These are phyloP conservation scores for Hydnomerulius pinastri DNA, from an alignment of 768 basidiomycete genomes.

Conservation along the genomic window DNA sequence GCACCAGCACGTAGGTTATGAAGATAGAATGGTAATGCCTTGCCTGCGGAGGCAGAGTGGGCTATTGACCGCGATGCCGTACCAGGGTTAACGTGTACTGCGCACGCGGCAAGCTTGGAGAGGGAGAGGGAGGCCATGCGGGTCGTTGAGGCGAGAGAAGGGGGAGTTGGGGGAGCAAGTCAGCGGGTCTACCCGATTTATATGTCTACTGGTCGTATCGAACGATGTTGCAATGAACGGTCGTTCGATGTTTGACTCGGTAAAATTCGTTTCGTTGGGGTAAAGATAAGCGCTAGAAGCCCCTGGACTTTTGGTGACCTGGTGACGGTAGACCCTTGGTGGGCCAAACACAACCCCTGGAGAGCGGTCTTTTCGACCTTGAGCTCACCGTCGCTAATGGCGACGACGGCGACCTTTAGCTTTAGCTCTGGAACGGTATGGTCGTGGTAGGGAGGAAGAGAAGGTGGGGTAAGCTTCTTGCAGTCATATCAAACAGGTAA, in stretches of 20 bases:
- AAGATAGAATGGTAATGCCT: slow-evolving; percentile 55
- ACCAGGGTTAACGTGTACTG: slow-evolving; percentile 10
- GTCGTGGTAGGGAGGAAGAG: neutral
- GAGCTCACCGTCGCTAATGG: neutral
- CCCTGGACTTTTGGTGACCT: neutral
- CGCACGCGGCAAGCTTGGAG: slow-evolving; percentile 12
- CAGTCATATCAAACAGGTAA: neutral
- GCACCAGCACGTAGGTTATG: slow-evolving; percentile 40
- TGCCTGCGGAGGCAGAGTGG: slow-evolving; percentile 34
- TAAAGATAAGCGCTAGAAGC: slow-evolving; percentile 1
- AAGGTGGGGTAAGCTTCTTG: neutral
- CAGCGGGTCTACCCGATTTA: slow-evolving; percentile 7
- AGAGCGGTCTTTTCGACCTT: neutral
- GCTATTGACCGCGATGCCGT: slow-evolving; percentile 26
- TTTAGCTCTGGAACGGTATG: neutral
- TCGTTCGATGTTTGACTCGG: slow-evolving; percentile 5
- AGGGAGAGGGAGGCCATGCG: slow-evolving; percentile 20
- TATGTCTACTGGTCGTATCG: slow-evolving; percentile 19
- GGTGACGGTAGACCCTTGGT: neutral
- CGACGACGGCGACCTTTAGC: neutral
- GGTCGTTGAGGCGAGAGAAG: neutral
- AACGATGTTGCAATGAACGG: slow-evolving; percentile 13
- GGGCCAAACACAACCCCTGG: neutral
- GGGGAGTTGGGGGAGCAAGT: neutral
- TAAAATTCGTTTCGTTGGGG: slow-evolving; percentile 5